Evolutionary conservation across 495 filamentous ascomycete genomes (phyloP).

Genomic region (Cenococcum geophilum): DNA sequence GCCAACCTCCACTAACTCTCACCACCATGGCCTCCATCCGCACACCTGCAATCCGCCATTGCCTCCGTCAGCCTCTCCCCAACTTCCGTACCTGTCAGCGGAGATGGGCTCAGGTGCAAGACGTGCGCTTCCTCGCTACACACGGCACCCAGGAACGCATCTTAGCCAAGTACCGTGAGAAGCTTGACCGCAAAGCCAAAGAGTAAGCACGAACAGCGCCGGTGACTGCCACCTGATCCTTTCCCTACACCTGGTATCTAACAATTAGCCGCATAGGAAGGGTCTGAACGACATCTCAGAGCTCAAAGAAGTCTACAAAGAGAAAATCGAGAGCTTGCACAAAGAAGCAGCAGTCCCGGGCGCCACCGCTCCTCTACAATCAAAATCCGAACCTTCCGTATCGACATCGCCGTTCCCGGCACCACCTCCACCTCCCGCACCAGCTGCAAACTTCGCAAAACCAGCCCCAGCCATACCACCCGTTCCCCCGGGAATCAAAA

Average conservation of each 20-base stretch:
- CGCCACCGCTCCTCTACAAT: constrained; percentile 43
- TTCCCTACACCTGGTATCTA: background rate
- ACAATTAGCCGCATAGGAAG: constrained; percentile 45
- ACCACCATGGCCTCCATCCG: constrained; percentile 15
- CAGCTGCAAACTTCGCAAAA: constrained; percentile 27
- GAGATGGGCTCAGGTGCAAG: constrained; percentile 86
- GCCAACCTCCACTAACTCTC: background rate
- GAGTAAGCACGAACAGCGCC: constrained; percentile 44
- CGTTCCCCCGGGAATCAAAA: constrained; percentile 57
- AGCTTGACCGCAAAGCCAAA: constrained; percentile 78
- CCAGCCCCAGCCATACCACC: constrained; percentile 35
- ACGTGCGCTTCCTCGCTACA: constrained; percentile 79
- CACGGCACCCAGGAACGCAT: constrained; percentile 57
- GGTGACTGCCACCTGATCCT: background rate
- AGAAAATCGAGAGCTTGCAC: constrained; percentile 64
- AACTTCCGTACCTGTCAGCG: constrained; percentile 49
- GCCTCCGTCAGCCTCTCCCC: constrained; percentile 28
- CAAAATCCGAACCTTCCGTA: constrained; percentile 8
- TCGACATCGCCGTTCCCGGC: constrained; percentile 17
- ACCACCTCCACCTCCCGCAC: constrained; percentile 31
- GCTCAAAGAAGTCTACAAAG: constrained; percentile 73
- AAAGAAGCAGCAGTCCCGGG: constrained; percentile 54
- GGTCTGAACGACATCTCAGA: constrained; percentile 68
- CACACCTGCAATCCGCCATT: constrained; percentile 32
- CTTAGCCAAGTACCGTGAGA: constrained; percentile 76